phyloP scores from a whole-genome alignment of 441 rosid genomes.

The Oxalis stricta region DNA sequence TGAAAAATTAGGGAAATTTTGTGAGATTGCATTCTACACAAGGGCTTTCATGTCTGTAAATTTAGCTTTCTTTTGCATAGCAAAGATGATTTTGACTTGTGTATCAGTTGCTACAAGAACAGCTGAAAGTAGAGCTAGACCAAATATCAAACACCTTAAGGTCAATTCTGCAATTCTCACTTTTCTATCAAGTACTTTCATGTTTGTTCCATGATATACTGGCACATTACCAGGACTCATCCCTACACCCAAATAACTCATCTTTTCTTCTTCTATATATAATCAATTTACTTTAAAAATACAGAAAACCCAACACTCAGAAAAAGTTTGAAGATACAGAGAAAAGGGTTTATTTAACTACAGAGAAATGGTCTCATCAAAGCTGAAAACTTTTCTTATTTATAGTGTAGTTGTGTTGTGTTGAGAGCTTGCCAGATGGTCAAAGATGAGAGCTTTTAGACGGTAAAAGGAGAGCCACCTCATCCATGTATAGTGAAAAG shows the following conservation, averaged over 20 bases:
- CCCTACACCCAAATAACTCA: constrained; percentile 54
- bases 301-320: not conserved
- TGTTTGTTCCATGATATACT: constrained; percentile 31
- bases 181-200: constrained; percentile 51
- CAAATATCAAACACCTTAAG: constrained; percentile 53
- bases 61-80: constrained; percentile 51
- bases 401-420: not conserved
- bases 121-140: constrained; percentile 35
- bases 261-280: constrained; percentile 9
- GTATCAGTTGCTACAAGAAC: constrained; percentile 63
- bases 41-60: constrained; percentile 88
- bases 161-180: constrained; percentile 57
- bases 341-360: too few species aligned
- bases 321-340: not conserved
- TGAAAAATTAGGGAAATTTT: not conserved
- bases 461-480: too few species aligned
- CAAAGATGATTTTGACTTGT: constrained; percentile 57
- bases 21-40: constrained; percentile 32
- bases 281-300: too few species aligned
- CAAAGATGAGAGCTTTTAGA: not conserved
- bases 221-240: constrained; percentile 55
- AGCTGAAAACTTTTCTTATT: not conserved
- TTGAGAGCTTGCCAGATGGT: constrained; percentile 12
- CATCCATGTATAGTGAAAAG: too few species aligned
- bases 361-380: too few species aligned